phyloP scores from a whole-genome alignment of 2,329 filamentous ascomycete genomes.

The Ophiostoma fasciatum region DNA sequence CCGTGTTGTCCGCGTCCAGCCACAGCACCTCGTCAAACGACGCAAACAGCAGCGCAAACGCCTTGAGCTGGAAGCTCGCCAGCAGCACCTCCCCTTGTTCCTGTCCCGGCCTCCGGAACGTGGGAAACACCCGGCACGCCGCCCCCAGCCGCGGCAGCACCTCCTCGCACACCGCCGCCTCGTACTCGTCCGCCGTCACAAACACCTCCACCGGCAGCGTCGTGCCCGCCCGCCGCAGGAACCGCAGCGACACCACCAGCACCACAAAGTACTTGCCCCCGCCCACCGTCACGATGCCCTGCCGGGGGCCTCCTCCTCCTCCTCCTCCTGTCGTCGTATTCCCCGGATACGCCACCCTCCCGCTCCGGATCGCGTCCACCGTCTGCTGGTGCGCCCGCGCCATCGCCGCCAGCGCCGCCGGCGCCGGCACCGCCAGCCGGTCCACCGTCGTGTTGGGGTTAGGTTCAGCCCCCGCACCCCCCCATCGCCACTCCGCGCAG shows the following conservation, averaged over 20 bases:
- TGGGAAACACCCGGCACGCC: slow-evolving; percentile 19
- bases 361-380: neutral
- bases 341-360: neutral
- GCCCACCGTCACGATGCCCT: slow-evolving; percentile 35
- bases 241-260: slow-evolving; percentile 32
- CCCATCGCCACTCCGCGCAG: slow-evolving; percentile 6
- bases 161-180: slow-evolving; percentile 18
- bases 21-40: slow-evolving; percentile 44
- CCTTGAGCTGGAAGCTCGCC: slow-evolving; percentile 39
- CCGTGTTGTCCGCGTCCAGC: slow-evolving; percentile 43
- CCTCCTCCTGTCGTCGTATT: no score
- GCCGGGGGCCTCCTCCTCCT: no score
- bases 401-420: slow-evolving; percentile 3
- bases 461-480: no score
- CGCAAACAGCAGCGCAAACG: slow-evolving; percentile 41
- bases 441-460: slow-evolving; percentile 1
- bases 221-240: slow-evolving; percentile 35
- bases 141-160: slow-evolving; percentile 17
- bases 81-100: slow-evolving; percentile 4
- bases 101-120: slow-evolving; percentile 9
- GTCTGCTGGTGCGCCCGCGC: slow-evolving; percentile 5
- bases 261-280: slow-evolving; percentile 33
- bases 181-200: slow-evolving; percentile 18
- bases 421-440: slow-evolving; percentile 1
- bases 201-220: slow-evolving; percentile 30